phyloP scores from a whole-genome alignment of 306 rosid species.

The Medicago truncatula region DNA sequence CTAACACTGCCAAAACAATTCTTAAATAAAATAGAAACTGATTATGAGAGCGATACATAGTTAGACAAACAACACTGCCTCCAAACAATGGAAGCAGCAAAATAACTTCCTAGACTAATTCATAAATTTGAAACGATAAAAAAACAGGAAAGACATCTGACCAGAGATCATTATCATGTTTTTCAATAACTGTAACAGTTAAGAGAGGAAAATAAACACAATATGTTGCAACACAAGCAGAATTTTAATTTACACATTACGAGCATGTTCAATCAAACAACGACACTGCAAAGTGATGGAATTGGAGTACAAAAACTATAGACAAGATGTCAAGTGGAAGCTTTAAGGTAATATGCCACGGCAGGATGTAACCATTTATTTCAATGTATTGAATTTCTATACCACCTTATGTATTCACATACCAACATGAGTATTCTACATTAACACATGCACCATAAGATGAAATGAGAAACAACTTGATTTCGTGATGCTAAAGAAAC shows the following conservation, averaged over 20 bases:
- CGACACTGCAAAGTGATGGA: conserved; percentile 20
- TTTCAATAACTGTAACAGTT: not conserved
- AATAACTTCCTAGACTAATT: conserved; percentile 9
- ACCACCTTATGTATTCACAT: conserved; percentile 94
- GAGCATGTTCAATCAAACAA: conserved; percentile 14
- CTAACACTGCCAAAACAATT: conserved; percentile 24
- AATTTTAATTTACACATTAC: not conserved
- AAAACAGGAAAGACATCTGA: not conserved
- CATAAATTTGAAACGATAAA: not conserved
- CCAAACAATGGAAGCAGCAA: not conserved
- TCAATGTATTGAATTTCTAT: conserved; percentile 83
- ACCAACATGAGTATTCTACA: conserved; percentile 72
- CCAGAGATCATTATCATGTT: conserved; percentile 15
- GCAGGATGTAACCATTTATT: conserved; percentile 53
- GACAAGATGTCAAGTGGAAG: conserved; percentile 16
- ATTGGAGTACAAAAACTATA: conserved; percentile 28
- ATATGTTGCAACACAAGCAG: conserved; percentile 15
- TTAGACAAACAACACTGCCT: not conserved
- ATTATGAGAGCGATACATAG: conserved; percentile 16
- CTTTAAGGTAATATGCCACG: conserved; percentile 36
- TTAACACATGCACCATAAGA: conserved; percentile 67
- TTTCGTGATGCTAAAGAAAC: conserved; percentile 57
- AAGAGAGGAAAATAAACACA: conserved; percentile 5
- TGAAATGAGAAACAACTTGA: conserved; percentile 64
- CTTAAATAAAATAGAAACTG: conserved; percentile 9